These are phyloP conservation scores for Cyclotella cryptica DNA, from an alignment of 108 stramenopile species.

Conservation along the genomic window DNA sequence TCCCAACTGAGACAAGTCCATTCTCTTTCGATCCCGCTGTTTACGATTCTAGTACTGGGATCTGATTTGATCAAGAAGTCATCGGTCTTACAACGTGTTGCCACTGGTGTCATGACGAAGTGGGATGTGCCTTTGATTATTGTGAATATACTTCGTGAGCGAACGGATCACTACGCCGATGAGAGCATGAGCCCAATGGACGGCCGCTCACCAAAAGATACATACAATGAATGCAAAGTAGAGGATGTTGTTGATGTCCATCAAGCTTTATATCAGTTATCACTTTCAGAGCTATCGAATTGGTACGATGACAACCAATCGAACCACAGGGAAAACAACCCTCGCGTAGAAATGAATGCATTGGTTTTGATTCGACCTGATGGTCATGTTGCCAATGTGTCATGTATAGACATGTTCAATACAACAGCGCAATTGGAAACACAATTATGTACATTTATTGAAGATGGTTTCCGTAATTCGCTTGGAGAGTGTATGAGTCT, in stretches of 20 bases:
- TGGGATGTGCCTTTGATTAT: constrained; percentile 23
- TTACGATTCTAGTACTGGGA: constrained; percentile 35
- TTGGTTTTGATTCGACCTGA: constrained; percentile 67
- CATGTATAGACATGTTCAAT: constrained; percentile 9
- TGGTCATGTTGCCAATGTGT: constrained; percentile 63
- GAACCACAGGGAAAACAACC: not conserved
- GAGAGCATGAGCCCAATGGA: not conserved
- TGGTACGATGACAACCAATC: not conserved
- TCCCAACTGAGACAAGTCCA: constrained; percentile 31
- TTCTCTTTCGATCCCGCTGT: constrained; percentile 23
- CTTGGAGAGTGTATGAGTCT: not conserved
- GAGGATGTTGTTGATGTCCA: constrained; percentile 27
- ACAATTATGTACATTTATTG: not conserved
- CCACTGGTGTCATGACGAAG: not conserved
- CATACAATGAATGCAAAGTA: constrained; percentile 1
- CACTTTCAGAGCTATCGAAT: not conserved
- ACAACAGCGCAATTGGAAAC: not conserved
- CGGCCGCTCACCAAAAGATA: not conserved
- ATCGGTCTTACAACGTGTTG: constrained; percentile 7
- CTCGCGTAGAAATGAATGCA: constrained; percentile 15
- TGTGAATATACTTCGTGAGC: constrained; percentile 9
- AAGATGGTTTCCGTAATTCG: constrained; percentile 9
- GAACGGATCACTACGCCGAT: not conserved
- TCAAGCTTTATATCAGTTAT: constrained; percentile 5
- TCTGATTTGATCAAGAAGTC: constrained; percentile 1